Conservation (phyloP, 2,329 filamentous ascomycete genomes). For the Diaporthe helianthi region DNA sequence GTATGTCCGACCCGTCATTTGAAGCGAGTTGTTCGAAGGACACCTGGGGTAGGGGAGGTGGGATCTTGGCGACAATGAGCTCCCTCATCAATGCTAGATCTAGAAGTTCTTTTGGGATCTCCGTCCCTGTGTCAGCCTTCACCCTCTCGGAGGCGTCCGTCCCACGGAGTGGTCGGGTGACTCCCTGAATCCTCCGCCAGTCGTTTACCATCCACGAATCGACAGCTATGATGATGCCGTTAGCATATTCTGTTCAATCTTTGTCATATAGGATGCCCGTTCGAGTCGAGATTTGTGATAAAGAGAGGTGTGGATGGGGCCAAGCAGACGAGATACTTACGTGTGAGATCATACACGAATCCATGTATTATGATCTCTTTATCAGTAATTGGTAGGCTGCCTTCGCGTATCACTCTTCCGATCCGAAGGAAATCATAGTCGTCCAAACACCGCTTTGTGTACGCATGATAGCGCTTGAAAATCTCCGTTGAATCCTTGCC, state of each 20-base stretch:
- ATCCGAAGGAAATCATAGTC: slow-evolving; percentile 7
- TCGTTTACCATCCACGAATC: neutral
- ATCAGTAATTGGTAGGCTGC: neutral
- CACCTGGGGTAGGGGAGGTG: neutral
- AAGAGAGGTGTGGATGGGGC: neutral
- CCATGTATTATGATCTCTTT: neutral
- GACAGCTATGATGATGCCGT: neutral
- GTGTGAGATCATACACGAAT: neutral
- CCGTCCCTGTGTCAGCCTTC: neutral
- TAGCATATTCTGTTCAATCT: neutral
- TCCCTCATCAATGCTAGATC: neutral
- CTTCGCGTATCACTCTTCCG: neutral
- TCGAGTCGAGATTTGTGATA: no score
- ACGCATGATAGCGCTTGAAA: neutral
- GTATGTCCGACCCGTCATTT: neutral
- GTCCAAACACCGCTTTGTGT: neutral
- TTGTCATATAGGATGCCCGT: neutral
- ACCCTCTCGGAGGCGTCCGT: neutral
- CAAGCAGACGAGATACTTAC: neutral
- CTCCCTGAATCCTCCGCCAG: neutral
- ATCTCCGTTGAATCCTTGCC: neutral
- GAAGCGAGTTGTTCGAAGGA: neutral
- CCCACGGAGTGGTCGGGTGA: neutral
- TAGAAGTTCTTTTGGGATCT: neutral
- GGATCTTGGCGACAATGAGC: slow-evolving; percentile 1